phyloP scores from a whole-genome alignment of 176 grass and related monocot species.

The Metroxylon sagu region DNA sequence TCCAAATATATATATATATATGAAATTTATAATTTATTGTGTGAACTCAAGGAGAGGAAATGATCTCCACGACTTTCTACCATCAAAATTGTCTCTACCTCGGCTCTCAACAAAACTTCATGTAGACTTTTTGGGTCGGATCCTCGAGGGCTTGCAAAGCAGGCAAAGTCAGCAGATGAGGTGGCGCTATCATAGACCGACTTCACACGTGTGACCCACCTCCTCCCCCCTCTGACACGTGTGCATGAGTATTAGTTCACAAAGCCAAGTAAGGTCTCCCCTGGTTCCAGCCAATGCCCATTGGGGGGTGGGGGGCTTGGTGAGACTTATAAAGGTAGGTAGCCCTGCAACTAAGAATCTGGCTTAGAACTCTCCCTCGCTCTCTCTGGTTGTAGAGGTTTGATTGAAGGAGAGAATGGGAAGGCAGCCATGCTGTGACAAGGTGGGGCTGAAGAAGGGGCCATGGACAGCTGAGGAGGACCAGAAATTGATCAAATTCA shows the following conservation, averaged over 20 bases:
- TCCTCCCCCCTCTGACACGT: neutral
- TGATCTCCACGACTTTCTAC: too few species aligned
- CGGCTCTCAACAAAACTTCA: too few species aligned
- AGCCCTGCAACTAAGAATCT: too few species aligned
- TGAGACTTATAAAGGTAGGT: neutral
- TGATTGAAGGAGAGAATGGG: conserved; percentile 3
- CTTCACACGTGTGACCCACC: neutral
- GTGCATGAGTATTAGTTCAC: neutral
- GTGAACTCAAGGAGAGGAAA: too few species aligned
- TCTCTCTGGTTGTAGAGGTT: neutral
- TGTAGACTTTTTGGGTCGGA: too few species aligned
- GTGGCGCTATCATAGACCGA: neutral
- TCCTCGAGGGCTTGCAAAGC: too few species aligned
- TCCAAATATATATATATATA: too few species aligned
- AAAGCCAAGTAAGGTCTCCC: neutral
- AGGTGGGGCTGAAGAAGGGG: conserved; percentile 16
- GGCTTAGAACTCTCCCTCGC: neutral
- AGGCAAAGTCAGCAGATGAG: neutral
- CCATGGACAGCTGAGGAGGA: conserved; percentile 25
- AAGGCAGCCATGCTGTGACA: conserved; percentile 21
- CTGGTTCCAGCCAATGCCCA: too few species aligned
- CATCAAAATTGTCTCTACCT: too few species aligned
- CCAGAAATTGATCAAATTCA: conserved; percentile 21
- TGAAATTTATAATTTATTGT: too few species aligned
- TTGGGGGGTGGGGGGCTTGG: neutral